These are phyloP conservation scores for Puccinia coronata DNA, from an alignment of 1,284 basidiomycete species.

Conservation along the genomic window DNA sequence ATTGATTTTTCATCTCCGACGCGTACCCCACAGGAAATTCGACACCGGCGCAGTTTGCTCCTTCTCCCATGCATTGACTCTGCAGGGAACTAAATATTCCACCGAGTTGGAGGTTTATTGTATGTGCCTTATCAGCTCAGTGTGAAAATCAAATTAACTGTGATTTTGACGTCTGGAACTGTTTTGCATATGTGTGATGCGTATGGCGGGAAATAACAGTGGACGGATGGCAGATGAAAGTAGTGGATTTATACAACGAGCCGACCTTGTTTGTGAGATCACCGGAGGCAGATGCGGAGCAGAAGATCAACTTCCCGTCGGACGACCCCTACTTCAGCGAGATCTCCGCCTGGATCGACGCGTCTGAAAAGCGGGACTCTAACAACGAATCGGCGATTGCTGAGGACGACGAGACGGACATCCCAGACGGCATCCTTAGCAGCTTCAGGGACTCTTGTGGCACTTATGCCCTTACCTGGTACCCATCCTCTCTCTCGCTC, in stretches of 20 bases:
- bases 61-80: constrained; percentile 80
- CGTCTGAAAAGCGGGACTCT: constrained; percentile 65
- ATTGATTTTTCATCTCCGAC: background rate
- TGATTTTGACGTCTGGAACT: background rate
- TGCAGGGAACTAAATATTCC: constrained; percentile 86
- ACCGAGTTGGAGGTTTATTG: constrained; percentile 75
- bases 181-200: no score
- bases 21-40: constrained; percentile 70
- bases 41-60: constrained; percentile 85
- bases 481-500: background rate
- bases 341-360: constrained; percentile 40
- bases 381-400: background rate
- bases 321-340: constrained; percentile 24
- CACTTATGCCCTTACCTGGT: constrained; percentile 49
- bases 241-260: constrained; percentile 75
- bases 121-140: constrained; percentile 16
- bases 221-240: constrained; percentile 76
- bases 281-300: constrained; percentile 78
- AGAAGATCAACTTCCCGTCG: constrained; percentile 4
- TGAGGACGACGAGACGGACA: constrained; percentile 29
- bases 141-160: background rate
- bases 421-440: constrained; percentile 44
- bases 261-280: constrained; percentile 80
- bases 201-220: constrained; percentile 65
- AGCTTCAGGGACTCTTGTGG: constrained; percentile 45